Base-by-base conservation (phyloP, 2,329 filamentous ascomycete genomes). In the Beauveria sp. region DNA sequence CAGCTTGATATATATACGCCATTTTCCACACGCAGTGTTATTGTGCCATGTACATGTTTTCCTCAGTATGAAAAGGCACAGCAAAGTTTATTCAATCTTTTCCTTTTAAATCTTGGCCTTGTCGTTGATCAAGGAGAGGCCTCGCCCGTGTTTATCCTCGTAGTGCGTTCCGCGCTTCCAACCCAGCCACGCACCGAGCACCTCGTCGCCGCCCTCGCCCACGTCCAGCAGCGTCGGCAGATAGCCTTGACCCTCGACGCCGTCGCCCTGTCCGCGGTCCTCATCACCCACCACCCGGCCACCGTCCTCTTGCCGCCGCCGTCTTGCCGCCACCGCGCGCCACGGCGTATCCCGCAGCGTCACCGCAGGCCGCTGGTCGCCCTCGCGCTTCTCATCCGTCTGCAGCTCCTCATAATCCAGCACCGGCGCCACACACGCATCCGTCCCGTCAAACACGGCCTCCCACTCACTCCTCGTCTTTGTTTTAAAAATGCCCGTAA, bases 381-480 rank as follows among this genome's bases (percentile, higher is more conserved):
- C 83, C 69, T 87, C 85, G 54, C 79, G 76, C n/a, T 62, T 64
- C 9, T 70, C 56, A 42, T 77, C 71, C 3, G 64, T 68, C 67
- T 91, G 84, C 49, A 96, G 77, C 75, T 96, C 92, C 0, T 67
- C 69, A 66, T 91, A 90, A 40, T 86, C 87, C 48, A 96, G 77
- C 1, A 98, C 90, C 0, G 93, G 93, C n/a, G 90, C 91, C 65
- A 89, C 91, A 73, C 93, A 98, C 1, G 93, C 93, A 75, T 98
- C 93, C 0, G 90, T 95, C 12, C 89, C 90, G 71, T 96, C 90
- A 71, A 97, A 98, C 6, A 96, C 78, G 3, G 64, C 71, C 74
- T 96, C 93, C 93, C 93, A 98, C 72, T 96, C 88, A 0, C 74
- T 71, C 40, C 93, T 81, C 5, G 88, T 88, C 76, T 86, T 91